Evolutionary conservation across 1,284 basidiomycete genomes (phyloP).

Genomic region (Microbotryum saponariae): DNA sequence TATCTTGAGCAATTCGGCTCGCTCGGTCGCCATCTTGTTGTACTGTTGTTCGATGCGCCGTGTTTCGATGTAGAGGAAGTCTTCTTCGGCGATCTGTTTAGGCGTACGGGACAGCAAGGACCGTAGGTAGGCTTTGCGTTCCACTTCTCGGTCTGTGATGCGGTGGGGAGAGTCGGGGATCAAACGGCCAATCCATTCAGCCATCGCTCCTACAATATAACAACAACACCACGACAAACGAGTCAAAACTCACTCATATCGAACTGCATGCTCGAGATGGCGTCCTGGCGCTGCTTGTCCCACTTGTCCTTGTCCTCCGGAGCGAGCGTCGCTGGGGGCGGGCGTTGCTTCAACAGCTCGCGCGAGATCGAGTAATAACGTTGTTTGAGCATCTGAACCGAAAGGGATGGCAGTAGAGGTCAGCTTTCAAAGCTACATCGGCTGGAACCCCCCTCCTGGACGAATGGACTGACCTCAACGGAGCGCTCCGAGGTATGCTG

Average conservation of each 20-base stretch:
- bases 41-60: conserved; percentile 91
- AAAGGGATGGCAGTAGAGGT: background rate
- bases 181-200: no score
- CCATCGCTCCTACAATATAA: no score
- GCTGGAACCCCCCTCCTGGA: no score
- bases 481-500: conserved; percentile 46
- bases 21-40: conserved; percentile 74
- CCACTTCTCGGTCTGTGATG: conserved; percentile 67
- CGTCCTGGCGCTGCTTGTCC: conserved; percentile 53
- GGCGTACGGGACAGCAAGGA: conserved; percentile 78
- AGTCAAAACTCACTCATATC: conserved; percentile 33
- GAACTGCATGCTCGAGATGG: conserved; percentile 40
- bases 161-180: background rate
- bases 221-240: background rate
- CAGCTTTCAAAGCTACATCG: no score
- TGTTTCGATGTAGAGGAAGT: conserved; percentile 87
- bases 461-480: conserved; percentile 20
- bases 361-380: conserved; percentile 90
- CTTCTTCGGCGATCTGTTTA: conserved; percentile 88
- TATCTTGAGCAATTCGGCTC: conserved; percentile 80
- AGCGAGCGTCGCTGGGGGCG: conserved; percentile 64
- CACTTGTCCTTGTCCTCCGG: conserved; percentile 66
- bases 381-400: conserved; percentile 79
- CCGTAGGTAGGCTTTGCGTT: conserved; percentile 78
- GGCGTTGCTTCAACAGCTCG: conserved; percentile 72